Conservation (phyloP, 78 protist genomes). For the Polysphondylium violaceum region DNA sequence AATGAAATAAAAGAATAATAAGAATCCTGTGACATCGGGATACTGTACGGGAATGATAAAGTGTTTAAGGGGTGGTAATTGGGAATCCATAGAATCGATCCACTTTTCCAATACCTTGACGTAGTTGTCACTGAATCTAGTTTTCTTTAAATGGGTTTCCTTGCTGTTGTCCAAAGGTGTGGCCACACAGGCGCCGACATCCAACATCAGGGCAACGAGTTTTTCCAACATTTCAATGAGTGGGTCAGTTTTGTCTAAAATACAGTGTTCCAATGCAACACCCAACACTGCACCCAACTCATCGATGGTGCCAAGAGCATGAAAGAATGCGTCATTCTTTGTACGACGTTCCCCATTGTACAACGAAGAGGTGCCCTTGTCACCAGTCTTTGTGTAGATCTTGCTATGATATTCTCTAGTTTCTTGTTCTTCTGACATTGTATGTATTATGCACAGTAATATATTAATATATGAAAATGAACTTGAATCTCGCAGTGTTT, state of each 20-base stretch:
- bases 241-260: constrained; percentile 17
- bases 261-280: constrained; percentile 31
- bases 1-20: not conserved
- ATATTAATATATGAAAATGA: constrained; percentile 6
- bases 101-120: constrained; percentile 84
- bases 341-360: constrained; percentile 89
- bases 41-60: constrained; percentile 94
- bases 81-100: constrained; percentile 91
- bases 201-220: constrained; percentile 1
- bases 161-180: constrained; percentile 81
- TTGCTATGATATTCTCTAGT: not conserved
- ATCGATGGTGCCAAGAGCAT: constrained; percentile 89
- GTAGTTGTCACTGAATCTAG: constrained; percentile 43
- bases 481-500: not conserved
- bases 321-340: constrained; percentile 89
- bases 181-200: constrained; percentile 63
- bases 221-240: constrained; percentile 8
- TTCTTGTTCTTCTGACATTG: constrained; percentile 20
- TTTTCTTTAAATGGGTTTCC: constrained; percentile 1
- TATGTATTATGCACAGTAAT: not conserved
- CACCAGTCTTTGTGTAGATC: constrained; percentile 81
- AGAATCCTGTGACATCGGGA: no score
- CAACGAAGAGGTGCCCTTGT: constrained; percentile 77
- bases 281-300: constrained; percentile 82
- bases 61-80: constrained; percentile 86